Percentiles rank a stretch among this genome's conserved stretches.
These are phyloP conservation scores for Cicer chorassanicum DNA, from an alignment of 306 rosid genomes.

Conservation along the genomic window DNA sequence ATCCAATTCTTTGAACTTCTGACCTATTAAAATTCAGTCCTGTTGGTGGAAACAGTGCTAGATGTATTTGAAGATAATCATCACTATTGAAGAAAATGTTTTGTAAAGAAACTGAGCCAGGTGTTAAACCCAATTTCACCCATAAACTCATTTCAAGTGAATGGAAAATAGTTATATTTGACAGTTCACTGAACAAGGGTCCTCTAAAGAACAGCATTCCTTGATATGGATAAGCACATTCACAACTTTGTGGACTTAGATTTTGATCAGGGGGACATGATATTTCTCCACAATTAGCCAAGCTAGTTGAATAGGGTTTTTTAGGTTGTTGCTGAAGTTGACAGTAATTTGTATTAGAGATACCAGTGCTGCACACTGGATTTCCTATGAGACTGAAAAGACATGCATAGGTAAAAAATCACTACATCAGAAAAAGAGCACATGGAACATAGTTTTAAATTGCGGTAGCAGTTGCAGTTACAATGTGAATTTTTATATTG, in stretches of 20 bases:
- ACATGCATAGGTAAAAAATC: conserved; percentile 35
- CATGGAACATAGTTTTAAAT: too few species aligned
- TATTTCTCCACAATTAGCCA: conserved; percentile 62
- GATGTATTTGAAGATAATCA: conserved; percentile 80
- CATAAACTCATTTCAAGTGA: conserved; percentile 77
- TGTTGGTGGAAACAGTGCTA: conserved; percentile 79
- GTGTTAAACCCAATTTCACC: conserved; percentile 65
- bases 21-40: conserved; percentile 71
- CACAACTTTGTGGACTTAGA: conserved; percentile 88
- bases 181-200: conserved; percentile 74
- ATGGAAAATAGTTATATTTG: conserved; percentile 60
- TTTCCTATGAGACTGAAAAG: conserved; percentile 77
- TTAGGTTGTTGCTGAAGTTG: conserved; percentile 56
- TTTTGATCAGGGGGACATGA: conserved; percentile 66
- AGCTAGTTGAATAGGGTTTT: conserved; percentile 71
- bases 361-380: conserved; percentile 66
- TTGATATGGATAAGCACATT: conserved; percentile 81
- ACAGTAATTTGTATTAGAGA: conserved; percentile 62
- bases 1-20: conserved; percentile 82
- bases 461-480: too few species aligned
- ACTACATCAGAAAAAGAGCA: conserved; percentile 22
- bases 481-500: too few species aligned
- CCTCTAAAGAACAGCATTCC: conserved; percentile 84
- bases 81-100: conserved; percentile 74
- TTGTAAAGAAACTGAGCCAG: conserved; percentile 82